Evolutionary conservation across 768 basidiomycete genomes (phyloP), one percentile per base, ranked within the genome.

Genomic region (Boletus speciosus): DNA sequence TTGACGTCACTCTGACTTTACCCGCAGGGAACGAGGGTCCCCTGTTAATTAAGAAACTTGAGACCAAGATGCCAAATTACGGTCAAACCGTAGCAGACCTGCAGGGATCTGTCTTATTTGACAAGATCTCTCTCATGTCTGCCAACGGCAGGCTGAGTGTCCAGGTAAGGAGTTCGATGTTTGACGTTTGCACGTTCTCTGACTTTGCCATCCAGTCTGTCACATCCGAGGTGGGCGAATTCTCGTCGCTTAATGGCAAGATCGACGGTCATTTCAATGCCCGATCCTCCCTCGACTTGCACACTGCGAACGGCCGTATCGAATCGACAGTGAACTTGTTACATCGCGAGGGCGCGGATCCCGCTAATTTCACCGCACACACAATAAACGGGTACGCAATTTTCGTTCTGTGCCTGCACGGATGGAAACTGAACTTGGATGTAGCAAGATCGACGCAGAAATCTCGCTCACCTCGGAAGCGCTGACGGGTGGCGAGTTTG

Each of bases 251-350:
- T 6, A 83, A 81, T 46, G 74, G 73, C n/a, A 61, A 58, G 8
- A 80, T 86, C 34, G 59, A 55, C 3, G 83, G 84, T 3, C 56
- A 52, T 16, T 80, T 74, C 64, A 72, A 72, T 27, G 66, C 70
- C 4, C 61, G 67, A 14, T 65, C 71, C 1, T 66, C 66, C 4
- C 67, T 85, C 27, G 44, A 37, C 10, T 55, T 80, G 25, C 27
- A 39, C 16, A 73, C 72, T n/a, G 58, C 71, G 21, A 81, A 83
- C 56, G 71, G 66, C 0, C 61, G 44, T 5, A 76, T 85, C 56
- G 46, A 62, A 4, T 70, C 72, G 0, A 61, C 66, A 32, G 76
- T 81, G 31, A 67, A 64, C 29, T 50, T 83, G 41, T 40, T 62
- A 14, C 74, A 73, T 47, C 57, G 57, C 10, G 55, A 66, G 29